These are phyloP conservation scores for Phytophthora rubi DNA, from an alignment of 352 stramenopile genomes.

Conservation along the genomic window DNA sequence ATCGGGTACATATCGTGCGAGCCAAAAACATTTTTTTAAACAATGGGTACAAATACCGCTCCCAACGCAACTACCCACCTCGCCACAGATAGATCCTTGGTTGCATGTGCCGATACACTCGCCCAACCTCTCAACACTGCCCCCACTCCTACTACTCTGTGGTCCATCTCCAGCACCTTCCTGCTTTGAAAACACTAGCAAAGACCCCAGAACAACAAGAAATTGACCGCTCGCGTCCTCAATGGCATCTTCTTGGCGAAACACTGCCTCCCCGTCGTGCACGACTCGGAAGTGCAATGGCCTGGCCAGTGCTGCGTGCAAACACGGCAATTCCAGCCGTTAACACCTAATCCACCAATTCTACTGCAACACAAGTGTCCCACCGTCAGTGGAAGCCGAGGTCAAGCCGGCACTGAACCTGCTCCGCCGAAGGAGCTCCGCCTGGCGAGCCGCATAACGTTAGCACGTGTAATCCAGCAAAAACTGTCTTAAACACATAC, in stretches of 20 bases:
- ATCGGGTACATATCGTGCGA: neutral
- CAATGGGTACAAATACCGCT: neutral
- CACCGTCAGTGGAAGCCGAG: slow-evolving; percentile 51
- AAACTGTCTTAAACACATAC: slow-evolving; percentile 15
- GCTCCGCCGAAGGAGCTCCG: slow-evolving; percentile 41
- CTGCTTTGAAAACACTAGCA: slow-evolving; percentile 50
- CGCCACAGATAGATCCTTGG: slow-evolving; percentile 43
- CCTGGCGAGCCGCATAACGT: slow-evolving; percentile 16
- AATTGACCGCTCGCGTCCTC: slow-evolving; percentile 45
- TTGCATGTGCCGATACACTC: slow-evolving; percentile 49
- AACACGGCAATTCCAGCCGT: slow-evolving; percentile 2
- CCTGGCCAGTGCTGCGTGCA: slow-evolving; percentile 41
- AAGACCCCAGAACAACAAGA: slow-evolving; percentile 49
- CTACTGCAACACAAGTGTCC: neutral
- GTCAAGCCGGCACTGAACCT: slow-evolving; percentile 42
- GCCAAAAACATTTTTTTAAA: neutral
- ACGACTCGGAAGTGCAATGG: slow-evolving; percentile 39
- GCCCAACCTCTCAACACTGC: slow-evolving; percentile 32
- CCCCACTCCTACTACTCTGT: slow-evolving; percentile 12
- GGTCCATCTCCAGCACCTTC: slow-evolving; percentile 6
- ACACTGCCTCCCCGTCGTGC: slow-evolving; percentile 54
- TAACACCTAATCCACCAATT: neutral
- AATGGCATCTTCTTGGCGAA: slow-evolving; percentile 48
- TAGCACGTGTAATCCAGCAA: neutral
- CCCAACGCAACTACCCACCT: slow-evolving; percentile 36